Conservation (phyloP, 192 early-diverging fungal genomes). For the Obelidium mucronatum region DNA sequence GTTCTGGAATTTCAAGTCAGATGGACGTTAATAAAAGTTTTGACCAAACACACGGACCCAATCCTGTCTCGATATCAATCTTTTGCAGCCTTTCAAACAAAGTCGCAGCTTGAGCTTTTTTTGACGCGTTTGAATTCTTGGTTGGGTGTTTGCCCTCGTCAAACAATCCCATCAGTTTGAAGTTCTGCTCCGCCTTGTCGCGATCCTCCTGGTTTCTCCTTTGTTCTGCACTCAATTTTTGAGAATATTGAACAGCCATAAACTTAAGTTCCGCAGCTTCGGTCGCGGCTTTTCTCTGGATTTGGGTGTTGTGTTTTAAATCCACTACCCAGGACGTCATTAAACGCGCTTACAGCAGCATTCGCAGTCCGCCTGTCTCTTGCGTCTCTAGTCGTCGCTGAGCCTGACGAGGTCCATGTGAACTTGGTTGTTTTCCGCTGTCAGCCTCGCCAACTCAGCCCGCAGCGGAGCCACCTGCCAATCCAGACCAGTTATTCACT, state of each 20-base stretch:
- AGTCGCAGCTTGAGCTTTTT: slow-evolving; percentile 10
- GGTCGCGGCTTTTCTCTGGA: slow-evolving; percentile 29
- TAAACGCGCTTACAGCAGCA: too few species aligned
- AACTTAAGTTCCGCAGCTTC: slow-evolving; percentile 55
- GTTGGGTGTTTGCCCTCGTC: not conserved
- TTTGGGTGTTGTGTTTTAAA: not conserved
- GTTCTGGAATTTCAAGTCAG: slow-evolving; percentile 37
- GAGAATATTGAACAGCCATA: slow-evolving; percentile 52
- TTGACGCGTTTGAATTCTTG: not conserved
- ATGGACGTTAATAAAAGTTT: not conserved
- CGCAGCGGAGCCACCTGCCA: slow-evolving; percentile 48
- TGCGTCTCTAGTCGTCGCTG: slow-evolving; percentile 51
- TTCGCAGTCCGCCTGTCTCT: slow-evolving; percentile 15
- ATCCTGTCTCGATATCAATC: slow-evolving; percentile 64
- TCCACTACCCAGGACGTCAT: too few species aligned
- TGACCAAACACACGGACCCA: slow-evolving; percentile 32
- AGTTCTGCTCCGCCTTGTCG: slow-evolving; percentile 49
- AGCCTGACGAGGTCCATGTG: slow-evolving; percentile 50
- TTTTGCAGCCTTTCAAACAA: slow-evolving; percentile 60
- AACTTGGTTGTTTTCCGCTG: slow-evolving; percentile 57
- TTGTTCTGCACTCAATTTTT: slow-evolving; percentile 47
- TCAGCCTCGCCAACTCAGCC: slow-evolving; percentile 48
- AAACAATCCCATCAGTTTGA: slow-evolving; percentile 44
- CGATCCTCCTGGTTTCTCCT: slow-evolving; percentile 45
- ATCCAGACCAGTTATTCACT: not conserved